phyloP scores from a whole-genome alignment of 768 basidiomycete species.

The Suillus subluteus region DNA sequence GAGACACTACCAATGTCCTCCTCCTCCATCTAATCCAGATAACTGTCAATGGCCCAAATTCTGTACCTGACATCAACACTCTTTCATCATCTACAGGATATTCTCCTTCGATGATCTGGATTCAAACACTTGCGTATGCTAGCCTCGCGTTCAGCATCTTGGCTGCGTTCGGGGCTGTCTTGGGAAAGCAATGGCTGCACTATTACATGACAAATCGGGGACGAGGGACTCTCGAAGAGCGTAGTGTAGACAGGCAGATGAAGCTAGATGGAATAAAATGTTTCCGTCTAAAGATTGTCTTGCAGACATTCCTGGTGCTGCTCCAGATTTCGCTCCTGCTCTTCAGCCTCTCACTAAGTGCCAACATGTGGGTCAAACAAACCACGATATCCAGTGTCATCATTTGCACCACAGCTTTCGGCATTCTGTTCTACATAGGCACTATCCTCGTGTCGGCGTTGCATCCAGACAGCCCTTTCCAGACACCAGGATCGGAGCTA shows the following conservation, averaged over 20 bases:
- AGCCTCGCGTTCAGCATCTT: conserved; percentile 1
- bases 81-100: background rate
- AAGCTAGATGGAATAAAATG: conserved; percentile 20
- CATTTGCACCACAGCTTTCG: conserved; percentile 15
- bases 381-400: conserved; percentile 12
- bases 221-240: conserved; percentile 10
- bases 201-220: background rate
- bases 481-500: conserved; percentile 18
- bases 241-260: conserved; percentile 18
- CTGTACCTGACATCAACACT: background rate
- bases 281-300: conserved; percentile 20
- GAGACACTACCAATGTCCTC: background rate
- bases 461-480: conserved; percentile 19
- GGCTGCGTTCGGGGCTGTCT: background rate
- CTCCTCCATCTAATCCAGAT: background rate
- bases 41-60: background rate
- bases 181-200: conserved; percentile 1
- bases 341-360: conserved; percentile 20
- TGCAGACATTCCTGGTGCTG: conserved; percentile 19
- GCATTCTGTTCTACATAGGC: conserved; percentile 18
- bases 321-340: conserved; percentile 26
- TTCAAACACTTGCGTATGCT: background rate
- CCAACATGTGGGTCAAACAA: conserved; percentile 17
- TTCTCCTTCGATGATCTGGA: background rate
- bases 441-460: conserved; percentile 17